Base-by-base conservation (phyloP, 2,329 filamentous ascomycete species). In the Fusarium buxicola region DNA sequence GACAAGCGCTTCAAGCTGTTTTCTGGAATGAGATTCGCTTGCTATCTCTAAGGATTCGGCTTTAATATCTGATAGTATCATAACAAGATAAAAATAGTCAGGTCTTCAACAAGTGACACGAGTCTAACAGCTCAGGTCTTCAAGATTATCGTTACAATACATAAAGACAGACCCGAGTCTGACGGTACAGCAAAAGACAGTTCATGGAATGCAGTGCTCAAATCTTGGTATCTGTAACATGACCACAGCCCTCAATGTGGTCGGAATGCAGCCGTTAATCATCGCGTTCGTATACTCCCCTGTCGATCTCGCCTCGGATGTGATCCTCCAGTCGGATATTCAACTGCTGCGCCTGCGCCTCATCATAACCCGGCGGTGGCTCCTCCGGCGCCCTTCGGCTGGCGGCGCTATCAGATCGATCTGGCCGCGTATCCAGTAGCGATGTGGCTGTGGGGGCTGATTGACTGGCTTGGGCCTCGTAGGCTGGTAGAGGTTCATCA, bases 341-440 rank as follows among this genome's bases (percentile, higher is more conserved):
- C 25, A 89, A 75, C 25, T 86, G 85, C 68, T 89, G 86, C n/a
- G 84, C 88, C 76, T 97, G 94, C 25, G 92, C 91, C 75, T 97
- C 92, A 71, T 97, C 93, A 73, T 98, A 98, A 31, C 88, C 91
- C 45, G 94, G 94, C 43, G 94, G 94, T 6, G 94, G 92, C 73
- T 95, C 94, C 77, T 88, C 71, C 70, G 92, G 77, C 79, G 76
- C 79, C 48, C 75, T 74, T 32, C 76, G 74, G 62, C 74, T 78
- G 11, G 75, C 73, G 27, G 74, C 69, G 57, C 76, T 79, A 34
- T 75, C 75, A 35, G 77, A 74, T 18, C 73, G 72, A 54, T 72
- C 68, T 38, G 70, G 71, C 16, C 65, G 58, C 11, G 72, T 63
- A 28, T 71, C 63, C 7, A 71, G 39, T 32, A 69, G 21, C 27